Evolutionary conservation across 768 basidiomycete species (phyloP).

Genomic region (Gymnopilus dilepis): DNA sequence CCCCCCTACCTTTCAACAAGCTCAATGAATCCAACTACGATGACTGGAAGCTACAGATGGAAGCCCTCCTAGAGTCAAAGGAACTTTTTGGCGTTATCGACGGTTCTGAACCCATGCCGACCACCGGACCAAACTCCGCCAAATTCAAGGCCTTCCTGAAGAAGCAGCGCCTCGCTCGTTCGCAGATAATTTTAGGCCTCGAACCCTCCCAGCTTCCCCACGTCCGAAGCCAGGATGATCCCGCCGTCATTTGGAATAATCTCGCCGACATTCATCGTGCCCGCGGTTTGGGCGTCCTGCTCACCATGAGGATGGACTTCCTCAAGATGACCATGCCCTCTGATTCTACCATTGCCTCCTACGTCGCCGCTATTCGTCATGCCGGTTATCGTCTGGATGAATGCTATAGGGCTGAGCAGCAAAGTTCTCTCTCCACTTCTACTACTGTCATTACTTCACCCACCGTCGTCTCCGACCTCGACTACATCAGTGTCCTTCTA

Average conservation of each 20-base stretch:
- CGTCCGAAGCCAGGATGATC: conserved; percentile 1
- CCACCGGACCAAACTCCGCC: neutral
- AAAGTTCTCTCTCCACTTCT: neutral
- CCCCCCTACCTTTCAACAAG: conserved; percentile 1
- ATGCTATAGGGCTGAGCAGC: conserved; percentile 1
- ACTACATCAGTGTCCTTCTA: neutral
- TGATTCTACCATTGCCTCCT: conserved; percentile 7
- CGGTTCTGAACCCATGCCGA: neutral
- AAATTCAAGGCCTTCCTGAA: neutral
- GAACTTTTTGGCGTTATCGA: neutral
- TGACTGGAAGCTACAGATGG: conserved; percentile 11
- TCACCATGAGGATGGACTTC: conserved; percentile 11
- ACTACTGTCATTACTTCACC: neutral
- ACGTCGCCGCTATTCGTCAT: conserved; percentile 6
- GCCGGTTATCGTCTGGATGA: conserved; percentile 6
- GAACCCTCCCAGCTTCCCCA: conserved; percentile 5
- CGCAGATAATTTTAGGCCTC: neutral
- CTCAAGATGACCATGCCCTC: conserved; percentile 7
- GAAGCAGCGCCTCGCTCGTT: neutral
- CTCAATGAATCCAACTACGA: conserved; percentile 12
- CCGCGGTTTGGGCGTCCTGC: conserved; percentile 5
- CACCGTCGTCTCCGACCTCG: neutral
- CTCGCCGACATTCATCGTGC: conserved; percentile 8
- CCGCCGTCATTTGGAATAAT: conserved; percentile 8
- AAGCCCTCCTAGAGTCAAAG: conserved; percentile 8